These are phyloP conservation scores for Aphanomyces invadans DNA, from an alignment of 352 stramenopile species.

Conservation along the genomic window DNA sequence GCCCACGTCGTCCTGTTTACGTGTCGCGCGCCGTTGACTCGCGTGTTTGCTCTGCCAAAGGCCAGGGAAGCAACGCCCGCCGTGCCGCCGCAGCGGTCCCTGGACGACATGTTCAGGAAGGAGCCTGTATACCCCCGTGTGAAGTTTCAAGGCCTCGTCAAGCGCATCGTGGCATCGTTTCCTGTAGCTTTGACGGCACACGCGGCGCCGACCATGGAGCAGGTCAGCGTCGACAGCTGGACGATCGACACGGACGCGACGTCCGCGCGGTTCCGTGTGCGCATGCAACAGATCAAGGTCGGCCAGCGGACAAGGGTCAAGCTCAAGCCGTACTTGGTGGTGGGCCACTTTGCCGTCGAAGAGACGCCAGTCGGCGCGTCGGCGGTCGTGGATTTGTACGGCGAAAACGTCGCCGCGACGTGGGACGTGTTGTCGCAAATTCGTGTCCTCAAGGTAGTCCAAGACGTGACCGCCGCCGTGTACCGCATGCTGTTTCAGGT, in stretches of 20 bases:
- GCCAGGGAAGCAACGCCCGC: not conserved
- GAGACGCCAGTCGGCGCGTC: slow-evolving; percentile 44
- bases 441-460: slow-evolving; percentile 53
- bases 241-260: slow-evolving; percentile 53
- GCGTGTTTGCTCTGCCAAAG: slow-evolving; percentile 5
- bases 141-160: slow-evolving; percentile 57
- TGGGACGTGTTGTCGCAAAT: slow-evolving; percentile 53
- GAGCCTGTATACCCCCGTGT: slow-evolving; percentile 25
- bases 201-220: slow-evolving; percentile 34
- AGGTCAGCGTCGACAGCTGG: slow-evolving; percentile 49
- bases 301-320: slow-evolving; percentile 1
- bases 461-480: slow-evolving; percentile 51
- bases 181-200: slow-evolving; percentile 30
- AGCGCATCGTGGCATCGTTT: slow-evolving; percentile 48
- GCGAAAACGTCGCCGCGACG: slow-evolving; percentile 35
- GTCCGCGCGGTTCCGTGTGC: slow-evolving; percentile 46
- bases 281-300: slow-evolving; percentile 39
- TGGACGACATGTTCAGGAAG: not conserved
- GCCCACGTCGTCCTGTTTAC: slow-evolving; percentile 51
- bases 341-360: slow-evolving; percentile 55
- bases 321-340: slow-evolving; percentile 36
- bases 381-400: slow-evolving; percentile 62
- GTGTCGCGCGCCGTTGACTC: not conserved
- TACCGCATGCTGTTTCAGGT: slow-evolving; percentile 78
- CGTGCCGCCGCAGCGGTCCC: not conserved